Evolutionary conservation across 108 stramenopile species (phyloP).

Genomic region (Nitzschia sp.): DNA sequence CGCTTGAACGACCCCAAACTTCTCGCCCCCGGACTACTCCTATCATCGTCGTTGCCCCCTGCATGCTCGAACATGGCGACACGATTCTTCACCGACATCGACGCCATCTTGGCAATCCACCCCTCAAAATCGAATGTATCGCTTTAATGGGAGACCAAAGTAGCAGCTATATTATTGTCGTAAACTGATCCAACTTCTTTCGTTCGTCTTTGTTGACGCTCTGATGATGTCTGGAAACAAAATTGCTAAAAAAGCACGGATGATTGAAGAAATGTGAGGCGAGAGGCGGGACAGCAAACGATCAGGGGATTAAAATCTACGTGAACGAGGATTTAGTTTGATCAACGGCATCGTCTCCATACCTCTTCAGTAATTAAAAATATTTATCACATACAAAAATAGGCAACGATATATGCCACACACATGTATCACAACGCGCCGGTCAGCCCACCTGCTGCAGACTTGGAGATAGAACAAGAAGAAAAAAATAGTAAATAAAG

Average conservation of each 20-base stretch:
- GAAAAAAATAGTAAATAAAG: too few relatives aligned
- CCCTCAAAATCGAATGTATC: neutral
- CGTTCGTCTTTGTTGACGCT: neutral
- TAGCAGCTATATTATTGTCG: neutral
- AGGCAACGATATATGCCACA: neutral
- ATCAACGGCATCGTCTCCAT: too few relatives aligned
- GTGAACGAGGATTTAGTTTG: too few relatives aligned
- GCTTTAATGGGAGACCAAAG: too few relatives aligned
- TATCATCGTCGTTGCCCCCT: neutral
- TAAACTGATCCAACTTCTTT: neutral
- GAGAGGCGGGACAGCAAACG: neutral
- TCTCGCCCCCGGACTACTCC: neutral
- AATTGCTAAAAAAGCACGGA: too few relatives aligned
- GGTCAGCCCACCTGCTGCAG: too few relatives aligned
- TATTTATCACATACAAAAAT: neutral
- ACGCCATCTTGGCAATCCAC: conserved; percentile 26
- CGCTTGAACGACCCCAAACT: neutral
- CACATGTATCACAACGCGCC: too few relatives aligned
- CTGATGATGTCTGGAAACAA: neutral
- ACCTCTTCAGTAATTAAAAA: too few relatives aligned
- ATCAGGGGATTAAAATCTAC: neutral
- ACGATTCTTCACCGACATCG: conserved; percentile 39
- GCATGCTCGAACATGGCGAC: conserved; percentile 30
- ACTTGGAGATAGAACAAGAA: too few relatives aligned
- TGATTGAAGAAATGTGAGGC: conserved; percentile 3